A percentile compares a stretch with the other conserved stretches of the same genome.
phyloP scores from a whole-genome alignment of 306 rosid species.

The Gillenia trifoliata region DNA sequence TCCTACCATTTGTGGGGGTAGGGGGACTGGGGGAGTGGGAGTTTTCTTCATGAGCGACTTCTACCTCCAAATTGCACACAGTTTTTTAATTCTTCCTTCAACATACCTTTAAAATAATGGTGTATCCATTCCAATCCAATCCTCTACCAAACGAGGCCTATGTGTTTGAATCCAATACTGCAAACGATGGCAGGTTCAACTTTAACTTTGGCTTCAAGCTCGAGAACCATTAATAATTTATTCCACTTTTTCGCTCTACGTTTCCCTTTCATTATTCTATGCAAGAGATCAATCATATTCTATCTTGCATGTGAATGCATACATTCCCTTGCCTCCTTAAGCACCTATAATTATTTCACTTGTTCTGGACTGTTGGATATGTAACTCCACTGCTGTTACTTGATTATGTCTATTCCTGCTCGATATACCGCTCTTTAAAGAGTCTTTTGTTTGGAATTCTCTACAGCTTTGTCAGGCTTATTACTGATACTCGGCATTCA shows the following conservation, averaged over 20 bases:
- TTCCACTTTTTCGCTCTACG: too few species aligned
- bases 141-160: too few species aligned
- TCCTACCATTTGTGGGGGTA: too few species aligned
- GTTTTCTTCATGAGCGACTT: neutral
- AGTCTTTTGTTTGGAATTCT: too few species aligned
- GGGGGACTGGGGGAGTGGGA: too few species aligned
- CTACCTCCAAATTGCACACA: conserved; percentile 5
- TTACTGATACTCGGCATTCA: neutral
- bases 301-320: neutral
- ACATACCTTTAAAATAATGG: too few species aligned
- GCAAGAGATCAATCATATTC: too few species aligned
- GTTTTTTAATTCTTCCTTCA: conserved; percentile 37
- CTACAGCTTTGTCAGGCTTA: neutral
- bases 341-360: neutral
- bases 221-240: too few species aligned
- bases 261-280: neutral
- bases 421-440: neutral
- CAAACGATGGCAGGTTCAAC: too few species aligned
- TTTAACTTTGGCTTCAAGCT: too few species aligned
- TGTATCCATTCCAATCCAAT: too few species aligned
- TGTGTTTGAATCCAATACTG: too few species aligned
- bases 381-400: neutral
- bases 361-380: neutral
- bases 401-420: neutral
- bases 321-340: neutral